These are phyloP conservation scores for Sclerotinia nivalis DNA, from an alignment of 2,329 filamentous ascomycete species.

Conservation along the genomic window DNA sequence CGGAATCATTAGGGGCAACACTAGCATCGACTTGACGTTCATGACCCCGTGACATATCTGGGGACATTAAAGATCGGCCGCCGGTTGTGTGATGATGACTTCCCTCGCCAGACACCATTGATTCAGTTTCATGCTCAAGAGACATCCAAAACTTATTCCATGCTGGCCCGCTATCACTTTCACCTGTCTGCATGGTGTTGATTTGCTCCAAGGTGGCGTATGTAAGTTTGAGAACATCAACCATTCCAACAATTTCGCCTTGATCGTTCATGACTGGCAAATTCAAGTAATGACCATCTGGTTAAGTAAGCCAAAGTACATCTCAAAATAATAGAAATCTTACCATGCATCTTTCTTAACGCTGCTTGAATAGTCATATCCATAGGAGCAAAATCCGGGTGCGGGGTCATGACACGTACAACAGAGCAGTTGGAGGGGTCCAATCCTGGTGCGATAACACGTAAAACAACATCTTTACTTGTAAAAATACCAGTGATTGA, in stretches of 20 bases:
- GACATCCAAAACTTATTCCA: conserved; percentile 99
- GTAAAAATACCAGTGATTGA: conserved; percentile 99
- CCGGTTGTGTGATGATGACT: conserved; percentile 68
- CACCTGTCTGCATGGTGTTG: conserved; percentile 87
- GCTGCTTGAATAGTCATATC: conserved; percentile 99
- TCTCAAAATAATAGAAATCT: conserved; percentile 41
- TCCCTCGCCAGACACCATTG: conserved; percentile 89
- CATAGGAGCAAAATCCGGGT: conserved; percentile 96
- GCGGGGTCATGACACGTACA: conserved; percentile 97
- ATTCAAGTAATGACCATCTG: conserved; percentile 97
- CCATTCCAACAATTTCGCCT: conserved; percentile 98
- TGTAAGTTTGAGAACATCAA: conserved; percentile 96
- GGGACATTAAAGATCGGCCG: conserved; percentile 77
- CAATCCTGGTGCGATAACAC: conserved; percentile 94
- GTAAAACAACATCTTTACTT: conserved; percentile 97
- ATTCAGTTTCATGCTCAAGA: conserved; percentile 85
- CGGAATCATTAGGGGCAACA: conserved; percentile 89
- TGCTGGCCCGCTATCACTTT: conserved; percentile 83
- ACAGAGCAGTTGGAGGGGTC: conserved; percentile 96
- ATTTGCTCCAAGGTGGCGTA: conserved; percentile 98
- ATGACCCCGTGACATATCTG: conserved; percentile 64
- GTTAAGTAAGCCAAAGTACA: conserved; percentile 29
- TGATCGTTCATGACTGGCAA: conserved; percentile 96
- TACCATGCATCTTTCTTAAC: conserved; percentile 98
- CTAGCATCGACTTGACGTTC: conserved; percentile 73